phyloP scores from a whole-genome alignment of 305 asterid genomes.

The Fraxinus sp. region DNA sequence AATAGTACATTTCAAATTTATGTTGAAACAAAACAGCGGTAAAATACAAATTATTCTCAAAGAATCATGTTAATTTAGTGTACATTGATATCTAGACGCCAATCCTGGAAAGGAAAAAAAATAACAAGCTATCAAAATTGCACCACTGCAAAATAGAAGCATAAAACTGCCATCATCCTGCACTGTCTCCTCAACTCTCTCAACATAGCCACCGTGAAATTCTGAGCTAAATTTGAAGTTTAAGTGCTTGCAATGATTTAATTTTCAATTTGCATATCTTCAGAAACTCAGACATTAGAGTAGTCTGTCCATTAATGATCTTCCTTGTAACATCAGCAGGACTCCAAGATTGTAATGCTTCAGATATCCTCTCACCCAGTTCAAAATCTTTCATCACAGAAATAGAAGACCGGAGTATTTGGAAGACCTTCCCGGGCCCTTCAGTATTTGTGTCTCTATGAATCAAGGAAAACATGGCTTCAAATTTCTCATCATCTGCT shows the following conservation, averaged over 20 bases:
- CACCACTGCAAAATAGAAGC: conserved; percentile 18
- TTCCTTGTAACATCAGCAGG: conserved; percentile 58
- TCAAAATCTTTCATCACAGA: conserved; percentile 44
- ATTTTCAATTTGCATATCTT: conserved; percentile 60
- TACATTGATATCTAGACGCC: conserved; percentile 18
- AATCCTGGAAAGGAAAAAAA: conserved; percentile 10
- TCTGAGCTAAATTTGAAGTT: conserved; percentile 44
- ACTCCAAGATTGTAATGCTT: conserved; percentile 64
- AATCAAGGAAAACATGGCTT: conserved; percentile 50
- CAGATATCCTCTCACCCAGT: conserved; percentile 60
- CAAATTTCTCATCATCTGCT: conserved; percentile 49
- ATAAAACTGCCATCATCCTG: neutral
- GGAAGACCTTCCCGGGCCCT: conserved; percentile 74
- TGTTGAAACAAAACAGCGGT: neutral
- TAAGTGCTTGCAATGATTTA: conserved; percentile 52
- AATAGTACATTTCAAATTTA: conserved; percentile 29
- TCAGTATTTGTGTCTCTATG: conserved; percentile 24
- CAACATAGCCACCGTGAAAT: neutral
- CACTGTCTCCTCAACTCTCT: conserved; percentile 10
- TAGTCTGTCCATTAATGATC: conserved; percentile 51
- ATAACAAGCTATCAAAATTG: conserved; percentile 36
- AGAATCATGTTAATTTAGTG: conserved; percentile 20
- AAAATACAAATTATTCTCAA: conserved; percentile 16
- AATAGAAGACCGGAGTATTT: conserved; percentile 40
- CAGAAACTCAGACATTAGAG: conserved; percentile 50